Conservation (phyloP, 2,329 filamentous ascomycete genomes). For the Sordariomycetes sp. region DNA sequence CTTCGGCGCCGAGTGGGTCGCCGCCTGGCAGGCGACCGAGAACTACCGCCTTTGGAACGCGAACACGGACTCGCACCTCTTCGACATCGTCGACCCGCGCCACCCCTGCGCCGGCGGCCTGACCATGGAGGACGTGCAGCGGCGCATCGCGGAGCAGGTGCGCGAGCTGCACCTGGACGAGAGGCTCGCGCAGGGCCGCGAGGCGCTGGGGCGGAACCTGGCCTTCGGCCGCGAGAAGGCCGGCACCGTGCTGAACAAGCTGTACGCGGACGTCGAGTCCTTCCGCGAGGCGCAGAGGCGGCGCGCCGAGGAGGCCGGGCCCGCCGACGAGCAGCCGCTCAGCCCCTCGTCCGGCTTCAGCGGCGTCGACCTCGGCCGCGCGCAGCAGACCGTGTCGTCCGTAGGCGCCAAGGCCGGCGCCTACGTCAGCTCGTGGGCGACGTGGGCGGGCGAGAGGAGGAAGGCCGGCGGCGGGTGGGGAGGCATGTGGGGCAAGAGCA, state of each 20-base stretch:
- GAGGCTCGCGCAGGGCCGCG: slow-evolving; percentile 69
- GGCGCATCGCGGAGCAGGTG: slow-evolving; percentile 81
- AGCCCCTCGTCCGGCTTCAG: slow-evolving; percentile 6
- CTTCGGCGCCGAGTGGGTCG: slow-evolving; percentile 75
- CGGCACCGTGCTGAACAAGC: slow-evolving; percentile 71
- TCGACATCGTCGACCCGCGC: slow-evolving; percentile 85
- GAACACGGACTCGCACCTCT: slow-evolving; percentile 75
- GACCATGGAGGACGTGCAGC: slow-evolving; percentile 88
- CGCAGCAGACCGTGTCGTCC: slow-evolving; percentile 33
- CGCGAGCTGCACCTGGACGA: slow-evolving; percentile 92
- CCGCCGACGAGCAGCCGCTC: slow-evolving; percentile 5
- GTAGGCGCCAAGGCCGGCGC: slow-evolving; percentile 47
- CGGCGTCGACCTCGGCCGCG: slow-evolving; percentile 22
- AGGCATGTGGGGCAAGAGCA: neutral
- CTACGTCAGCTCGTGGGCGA: slow-evolving; percentile 59
- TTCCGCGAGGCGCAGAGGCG: slow-evolving; percentile 34
- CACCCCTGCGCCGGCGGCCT: slow-evolving; percentile 91
- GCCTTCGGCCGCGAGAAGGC: slow-evolving; percentile 82
- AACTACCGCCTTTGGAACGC: slow-evolving; percentile 85
- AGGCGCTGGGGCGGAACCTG: slow-evolving; percentile 81
- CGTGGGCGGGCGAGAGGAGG: slow-evolving; percentile 66
- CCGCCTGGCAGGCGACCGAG: slow-evolving; percentile 78
- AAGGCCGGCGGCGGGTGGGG: slow-evolving; percentile 28
- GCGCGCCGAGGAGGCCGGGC: slow-evolving; percentile 26
- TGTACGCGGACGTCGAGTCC: slow-evolving; percentile 82